Evolutionary conservation across 2,329 filamentous ascomycete species (phyloP).

Genomic region (Zymoseptoria brevis): DNA sequence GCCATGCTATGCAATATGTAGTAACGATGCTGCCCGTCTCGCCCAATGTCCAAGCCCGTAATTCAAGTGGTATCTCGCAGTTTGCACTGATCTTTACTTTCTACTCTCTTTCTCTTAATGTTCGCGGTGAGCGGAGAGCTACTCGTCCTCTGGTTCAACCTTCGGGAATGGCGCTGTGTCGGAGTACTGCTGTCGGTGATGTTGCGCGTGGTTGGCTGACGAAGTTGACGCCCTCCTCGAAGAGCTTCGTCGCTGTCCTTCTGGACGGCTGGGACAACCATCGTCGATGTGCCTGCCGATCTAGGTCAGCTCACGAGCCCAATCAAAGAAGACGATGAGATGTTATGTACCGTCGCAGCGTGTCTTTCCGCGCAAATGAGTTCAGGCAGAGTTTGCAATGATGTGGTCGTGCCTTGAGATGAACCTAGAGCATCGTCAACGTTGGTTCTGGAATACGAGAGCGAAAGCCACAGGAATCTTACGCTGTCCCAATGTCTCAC

Average conservation of each 20-base stretch:
- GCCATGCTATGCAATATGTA: neutral
- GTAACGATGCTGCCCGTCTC: neutral
- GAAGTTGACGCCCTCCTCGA: neutral
- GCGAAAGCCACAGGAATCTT: conserved; percentile 27
- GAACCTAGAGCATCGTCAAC: conserved; percentile 46
- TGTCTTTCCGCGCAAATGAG: conserved; percentile 73
- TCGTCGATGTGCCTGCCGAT: conserved; percentile 62
- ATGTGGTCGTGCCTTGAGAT: conserved; percentile 63
- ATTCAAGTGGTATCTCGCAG: neutral
- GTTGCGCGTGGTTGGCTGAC: neutral
- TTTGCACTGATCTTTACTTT: neutral
- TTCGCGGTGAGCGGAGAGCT: neutral
- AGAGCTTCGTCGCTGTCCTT: conserved; percentile 13
- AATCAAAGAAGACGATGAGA: neutral
- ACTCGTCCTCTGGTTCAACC: neutral
- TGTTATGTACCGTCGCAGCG: conserved; percentile 59
- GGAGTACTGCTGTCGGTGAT: neutral
- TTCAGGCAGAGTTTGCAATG: conserved; percentile 63
- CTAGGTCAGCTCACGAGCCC: neutral
- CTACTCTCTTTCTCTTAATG: neutral
- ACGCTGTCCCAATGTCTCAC: conserved; percentile 48
- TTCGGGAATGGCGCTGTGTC: neutral
- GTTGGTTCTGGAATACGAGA: conserved; percentile 38
- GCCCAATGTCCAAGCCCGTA: neutral
- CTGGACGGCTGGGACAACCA: conserved; percentile 58